Conservation (phyloP, 495 filamentous ascomycete genomes). For the Aspergillus ellipticus region DNA sequence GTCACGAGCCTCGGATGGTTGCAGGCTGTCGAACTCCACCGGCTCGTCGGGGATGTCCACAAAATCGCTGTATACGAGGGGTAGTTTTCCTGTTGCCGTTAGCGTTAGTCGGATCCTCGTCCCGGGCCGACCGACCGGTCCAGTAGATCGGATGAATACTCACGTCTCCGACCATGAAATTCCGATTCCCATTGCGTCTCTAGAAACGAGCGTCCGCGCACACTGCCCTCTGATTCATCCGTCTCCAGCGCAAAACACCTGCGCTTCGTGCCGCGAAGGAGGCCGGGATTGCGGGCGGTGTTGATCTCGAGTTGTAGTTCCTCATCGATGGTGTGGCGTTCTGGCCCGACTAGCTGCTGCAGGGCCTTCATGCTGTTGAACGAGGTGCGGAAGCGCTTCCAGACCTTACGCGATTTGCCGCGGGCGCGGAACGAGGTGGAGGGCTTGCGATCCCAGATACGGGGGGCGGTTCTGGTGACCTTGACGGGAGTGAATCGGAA, state of each 20-base stretch:
- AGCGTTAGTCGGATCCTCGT: no score
- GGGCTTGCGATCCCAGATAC: conserved; percentile 53
- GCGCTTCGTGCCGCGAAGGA: conserved; percentile 45
- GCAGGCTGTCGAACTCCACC: conserved; percentile 10
- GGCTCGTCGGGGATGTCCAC: conserved; percentile 13
- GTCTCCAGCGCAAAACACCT: conserved; percentile 27
- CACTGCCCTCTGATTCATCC: conserved; percentile 8
- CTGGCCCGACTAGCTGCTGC: conserved; percentile 25
- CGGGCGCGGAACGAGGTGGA: conserved; percentile 47
- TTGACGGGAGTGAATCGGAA: conserved; percentile 42
- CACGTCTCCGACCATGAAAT: conserved; percentile 36
- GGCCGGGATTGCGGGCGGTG: conserved; percentile 22
- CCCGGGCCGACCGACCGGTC: background rate
- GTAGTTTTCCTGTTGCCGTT: conserved; percentile 35
- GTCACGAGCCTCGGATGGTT: conserved; percentile 1
- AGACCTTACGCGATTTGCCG: conserved; percentile 45
- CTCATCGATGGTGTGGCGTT: conserved; percentile 15
- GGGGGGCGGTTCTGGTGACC: conserved; percentile 30
- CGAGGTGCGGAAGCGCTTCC: conserved; percentile 47
- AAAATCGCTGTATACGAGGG: conserved; percentile 25
- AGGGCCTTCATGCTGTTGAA: conserved; percentile 40
- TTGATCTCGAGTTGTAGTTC: conserved; percentile 35
- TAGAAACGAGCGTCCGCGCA: conserved; percentile 33
- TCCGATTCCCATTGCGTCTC: conserved; percentile 41
- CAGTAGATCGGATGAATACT: conserved; percentile 14